Conservation (phyloP, 2,329 filamentous ascomycete species). For the Cladosporium sp. region DNA sequence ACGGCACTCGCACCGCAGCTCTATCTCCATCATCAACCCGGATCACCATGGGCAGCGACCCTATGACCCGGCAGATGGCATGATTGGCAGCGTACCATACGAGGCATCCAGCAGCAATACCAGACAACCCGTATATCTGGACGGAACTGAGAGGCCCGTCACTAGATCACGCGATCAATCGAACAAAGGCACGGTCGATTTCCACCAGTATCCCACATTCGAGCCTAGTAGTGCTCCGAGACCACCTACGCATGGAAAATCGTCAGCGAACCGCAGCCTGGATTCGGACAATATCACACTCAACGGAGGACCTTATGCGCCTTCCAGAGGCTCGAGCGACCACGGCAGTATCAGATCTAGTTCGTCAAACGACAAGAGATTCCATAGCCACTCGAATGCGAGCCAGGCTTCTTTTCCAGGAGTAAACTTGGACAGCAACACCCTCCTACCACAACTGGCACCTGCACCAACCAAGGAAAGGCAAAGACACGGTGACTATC, state of each 20-base stretch:
- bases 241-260: slow-evolving; percentile 21
- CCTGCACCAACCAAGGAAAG: slow-evolving; percentile 37
- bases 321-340: slow-evolving; percentile 40
- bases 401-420: slow-evolving; percentile 47
- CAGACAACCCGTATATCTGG: slow-evolving; percentile 66
- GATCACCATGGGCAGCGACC: slow-evolving; percentile 11
- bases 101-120: slow-evolving; percentile 63
- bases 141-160: slow-evolving; percentile 61
- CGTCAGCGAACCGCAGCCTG: slow-evolving; percentile 17
- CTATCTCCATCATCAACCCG: slow-evolving; percentile 35
- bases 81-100: slow-evolving; percentile 86
- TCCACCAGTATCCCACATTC: slow-evolving; percentile 76
- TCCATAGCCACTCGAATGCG: slow-evolving; percentile 43
- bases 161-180: slow-evolving; percentile 66
- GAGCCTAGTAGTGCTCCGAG: slow-evolving; percentile 18
- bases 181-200: slow-evolving; percentile 73
- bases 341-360: slow-evolving; percentile 62
- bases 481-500: slow-evolving; percentile 32
- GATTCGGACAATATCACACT: slow-evolving; percentile 47
- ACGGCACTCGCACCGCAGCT: slow-evolving; percentile 65
- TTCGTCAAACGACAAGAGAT: slow-evolving; percentile 51
- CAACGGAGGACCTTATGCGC: slow-evolving; percentile 45
- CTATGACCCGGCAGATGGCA: slow-evolving; percentile 43
- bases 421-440: slow-evolving; percentile 38
- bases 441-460: slow-evolving; percentile 35